A percentile compares a stretch with the other conserved stretches of the same genome.
These are phyloP conservation scores for Ochromonas danica DNA, from an alignment of 108 stramenopile species.

Conservation along the genomic window DNA sequence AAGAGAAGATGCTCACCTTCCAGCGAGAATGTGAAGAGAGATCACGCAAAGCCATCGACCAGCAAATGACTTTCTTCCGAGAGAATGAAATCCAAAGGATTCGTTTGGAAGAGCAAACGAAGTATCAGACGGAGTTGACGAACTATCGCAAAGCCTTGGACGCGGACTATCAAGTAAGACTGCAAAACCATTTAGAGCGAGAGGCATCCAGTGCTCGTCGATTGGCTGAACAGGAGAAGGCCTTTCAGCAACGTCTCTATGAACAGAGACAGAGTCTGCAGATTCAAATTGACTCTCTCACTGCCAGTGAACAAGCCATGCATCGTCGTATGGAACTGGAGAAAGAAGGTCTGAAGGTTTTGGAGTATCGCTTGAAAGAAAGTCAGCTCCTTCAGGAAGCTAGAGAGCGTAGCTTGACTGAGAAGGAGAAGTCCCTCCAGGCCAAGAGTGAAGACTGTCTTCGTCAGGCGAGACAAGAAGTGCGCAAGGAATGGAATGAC, in stretches of 20 bases:
- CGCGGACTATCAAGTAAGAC: neutral
- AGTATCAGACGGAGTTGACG: neutral
- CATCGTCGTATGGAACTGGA: neutral
- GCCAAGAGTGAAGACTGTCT: neutral
- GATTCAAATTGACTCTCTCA: neutral
- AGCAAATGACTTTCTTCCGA: neutral
- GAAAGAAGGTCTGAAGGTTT: neutral
- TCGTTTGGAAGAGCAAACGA: neutral
- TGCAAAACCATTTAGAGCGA: neutral
- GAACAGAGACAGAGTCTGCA: conserved; percentile 3
- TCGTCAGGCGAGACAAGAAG: neutral
- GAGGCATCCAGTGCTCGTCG: neutral
- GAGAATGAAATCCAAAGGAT: neutral
- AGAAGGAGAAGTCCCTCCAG: neutral
- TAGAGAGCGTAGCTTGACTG: neutral
- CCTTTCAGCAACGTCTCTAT: neutral
- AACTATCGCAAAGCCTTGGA: neutral
- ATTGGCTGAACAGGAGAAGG: neutral
- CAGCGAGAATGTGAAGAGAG: conserved; percentile 9
- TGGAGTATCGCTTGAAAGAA: conserved; percentile 4
- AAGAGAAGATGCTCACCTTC: neutral
- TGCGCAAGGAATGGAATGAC: neutral
- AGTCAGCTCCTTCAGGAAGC: neutral
- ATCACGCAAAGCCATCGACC: neutral
- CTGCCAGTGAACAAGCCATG: neutral